Evolutionary conservation across 1,284 basidiomycete species (phyloP).

Genomic region (Ustilago tritici): DNA sequence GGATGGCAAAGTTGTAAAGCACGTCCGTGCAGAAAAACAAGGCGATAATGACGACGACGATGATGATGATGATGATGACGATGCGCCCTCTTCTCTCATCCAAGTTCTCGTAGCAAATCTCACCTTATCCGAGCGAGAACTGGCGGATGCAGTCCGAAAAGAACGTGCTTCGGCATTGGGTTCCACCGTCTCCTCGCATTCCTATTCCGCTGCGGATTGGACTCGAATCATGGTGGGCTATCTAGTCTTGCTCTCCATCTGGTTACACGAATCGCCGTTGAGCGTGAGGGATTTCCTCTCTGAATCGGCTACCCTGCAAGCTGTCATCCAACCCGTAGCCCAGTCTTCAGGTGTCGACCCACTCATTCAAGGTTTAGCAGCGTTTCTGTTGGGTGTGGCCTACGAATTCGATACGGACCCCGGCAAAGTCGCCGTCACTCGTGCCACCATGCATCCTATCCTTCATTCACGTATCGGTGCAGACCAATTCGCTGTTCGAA

Average conservation of each 20-base stretch:
- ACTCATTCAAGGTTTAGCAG: conserved; percentile 88
- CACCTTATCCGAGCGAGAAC: conserved; percentile 75
- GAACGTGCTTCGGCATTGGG: conserved; percentile 57
- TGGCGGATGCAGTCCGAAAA: conserved; percentile 68
- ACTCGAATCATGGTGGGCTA: conserved; percentile 88
- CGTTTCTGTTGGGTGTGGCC: conserved; percentile 90
- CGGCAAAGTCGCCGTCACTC: conserved; percentile 52
- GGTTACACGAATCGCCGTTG: conserved; percentile 95
- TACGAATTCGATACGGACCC: conserved; percentile 73
- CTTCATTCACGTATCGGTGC: conserved; percentile 82
- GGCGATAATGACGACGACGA: conserved; percentile 51
- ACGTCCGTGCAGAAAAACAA: conserved; percentile 19
- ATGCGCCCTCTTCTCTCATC: conserved; percentile 72
- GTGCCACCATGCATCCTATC: conserved; percentile 75
- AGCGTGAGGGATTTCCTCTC: conserved; percentile 90
- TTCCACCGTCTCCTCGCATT: conserved; percentile 26
- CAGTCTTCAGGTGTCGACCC: conserved; percentile 86
- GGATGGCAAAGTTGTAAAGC: conserved; percentile 48
- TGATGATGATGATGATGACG: conserved; percentile 71
- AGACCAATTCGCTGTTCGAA: conserved; percentile 87
- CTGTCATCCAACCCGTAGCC: conserved; percentile 86
- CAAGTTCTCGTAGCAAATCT: conserved; percentile 75
- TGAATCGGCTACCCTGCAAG: conserved; percentile 84
- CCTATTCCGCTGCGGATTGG: conserved; percentile 73
- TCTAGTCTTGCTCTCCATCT: conserved; percentile 83